Evolutionary conservation across 2,329 filamentous ascomycete genomes (phyloP).

Genomic region (Colletotrichum tamarilloi): DNA sequence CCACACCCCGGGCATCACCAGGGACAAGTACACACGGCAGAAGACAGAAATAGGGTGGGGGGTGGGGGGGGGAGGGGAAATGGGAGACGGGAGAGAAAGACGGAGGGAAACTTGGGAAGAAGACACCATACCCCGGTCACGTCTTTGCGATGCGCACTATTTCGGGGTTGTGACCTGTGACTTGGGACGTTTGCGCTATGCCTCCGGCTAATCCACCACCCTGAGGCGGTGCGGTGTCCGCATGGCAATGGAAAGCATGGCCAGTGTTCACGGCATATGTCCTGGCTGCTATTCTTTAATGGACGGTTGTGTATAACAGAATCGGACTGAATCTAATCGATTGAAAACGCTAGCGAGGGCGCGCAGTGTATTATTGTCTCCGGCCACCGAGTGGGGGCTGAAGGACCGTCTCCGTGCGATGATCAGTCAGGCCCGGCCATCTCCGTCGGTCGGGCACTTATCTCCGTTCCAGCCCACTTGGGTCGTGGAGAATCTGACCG

Average conservation of each 20-base stretch:
- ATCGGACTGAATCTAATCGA: not conserved
- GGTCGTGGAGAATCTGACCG: not conserved
- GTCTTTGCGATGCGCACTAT: not conserved
- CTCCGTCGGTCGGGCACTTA: not conserved
- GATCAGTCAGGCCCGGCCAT: not conserved
- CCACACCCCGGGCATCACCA: constrained; percentile 7
- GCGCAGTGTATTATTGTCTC: not conserved
- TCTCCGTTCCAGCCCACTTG: not conserved
- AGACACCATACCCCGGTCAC: not conserved
- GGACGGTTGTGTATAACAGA: not conserved
- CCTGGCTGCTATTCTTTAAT: not conserved
- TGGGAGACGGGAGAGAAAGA: not conserved
- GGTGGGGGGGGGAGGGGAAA: not conserved
- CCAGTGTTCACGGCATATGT: not conserved
- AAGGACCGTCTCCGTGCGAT: not conserved
- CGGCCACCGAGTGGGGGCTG: not conserved
- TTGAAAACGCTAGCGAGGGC: not conserved
- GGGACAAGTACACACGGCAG: not conserved
- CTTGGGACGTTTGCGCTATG: not conserved
- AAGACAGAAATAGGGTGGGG: too few relatives aligned
- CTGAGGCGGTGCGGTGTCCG: not conserved
- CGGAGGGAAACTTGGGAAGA: not conserved
- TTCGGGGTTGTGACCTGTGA: not conserved
- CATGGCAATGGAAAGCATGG: not conserved
- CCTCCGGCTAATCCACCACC: too few relatives aligned